Percentiles rank a stretch among this genome's conserved stretches.
These are phyloP conservation scores for Oldenlandia corymbosa DNA, from an alignment of 257 asterid species.

Conservation along the genomic window DNA sequence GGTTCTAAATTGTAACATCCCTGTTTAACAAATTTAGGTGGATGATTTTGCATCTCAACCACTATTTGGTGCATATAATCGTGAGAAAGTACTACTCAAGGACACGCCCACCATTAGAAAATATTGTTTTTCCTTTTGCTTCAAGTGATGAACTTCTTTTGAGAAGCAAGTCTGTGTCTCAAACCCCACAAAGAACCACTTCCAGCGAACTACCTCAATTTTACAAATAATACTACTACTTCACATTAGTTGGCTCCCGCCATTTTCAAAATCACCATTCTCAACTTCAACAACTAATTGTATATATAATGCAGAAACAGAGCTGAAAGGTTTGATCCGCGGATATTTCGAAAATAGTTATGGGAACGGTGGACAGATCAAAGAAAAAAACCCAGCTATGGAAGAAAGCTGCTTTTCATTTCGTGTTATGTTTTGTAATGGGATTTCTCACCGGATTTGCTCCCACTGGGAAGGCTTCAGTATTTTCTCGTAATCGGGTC, in stretches of 20 bases:
- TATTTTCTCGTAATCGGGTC: conserved; percentile 24
- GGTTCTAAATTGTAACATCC: background rate
- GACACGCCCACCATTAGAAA: background rate
- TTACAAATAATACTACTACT: background rate
- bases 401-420: conserved; percentile 76
- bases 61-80: conserved; percentile 49
- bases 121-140: conserved; percentile 37
- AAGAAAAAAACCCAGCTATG: conserved; percentile 63
- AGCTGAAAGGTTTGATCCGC: background rate
- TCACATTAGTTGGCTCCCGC: conserved; percentile 26
- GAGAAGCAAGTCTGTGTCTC: conserved; percentile 31
- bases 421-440: conserved; percentile 68
- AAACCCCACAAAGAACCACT: conserved; percentile 12
- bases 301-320: background rate
- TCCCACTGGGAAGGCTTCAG: conserved; percentile 49
- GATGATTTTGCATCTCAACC: conserved; percentile 62
- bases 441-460: conserved; percentile 93
- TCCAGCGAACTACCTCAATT: conserved; percentile 17
- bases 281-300: background rate
- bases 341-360: conserved; percentile 5
- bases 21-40: conserved; percentile 37
- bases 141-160: conserved; percentile 45
- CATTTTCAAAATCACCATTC: conserved; percentile 7
- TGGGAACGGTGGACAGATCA: conserved; percentile 76
- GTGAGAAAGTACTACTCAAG: conserved; percentile 16